Evolutionary conservation across 2,329 filamentous ascomycete genomes (phyloP), one percentile per base, ranked within the genome.

Genomic region (Tetracladium maxilliforme): DNA sequence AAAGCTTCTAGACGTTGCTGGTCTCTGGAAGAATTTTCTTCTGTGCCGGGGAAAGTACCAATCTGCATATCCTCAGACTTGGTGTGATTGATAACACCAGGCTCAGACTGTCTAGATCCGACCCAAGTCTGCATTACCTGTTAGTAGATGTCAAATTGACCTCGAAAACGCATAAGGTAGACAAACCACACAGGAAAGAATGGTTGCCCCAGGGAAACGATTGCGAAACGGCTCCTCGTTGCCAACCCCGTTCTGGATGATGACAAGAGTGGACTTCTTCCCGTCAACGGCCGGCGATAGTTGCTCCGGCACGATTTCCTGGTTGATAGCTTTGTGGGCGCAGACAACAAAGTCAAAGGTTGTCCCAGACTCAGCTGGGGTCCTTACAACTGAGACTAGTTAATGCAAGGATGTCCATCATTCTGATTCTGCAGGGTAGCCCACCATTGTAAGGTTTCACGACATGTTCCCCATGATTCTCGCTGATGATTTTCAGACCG

Each of bases 211-310:
- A 0, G 65, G 64, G 33, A 65, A 74, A 0, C 45, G 42, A 1
- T 39, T 34, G 0, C 44, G 36, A 25, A 69, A 70, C 10, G 64
- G 58, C 7, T 62, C 53, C 38, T 75, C 70, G 30, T 72, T 70
- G 2, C 54, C 58, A 19, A 74, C 61, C 1, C 70, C 70, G 34
- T 74, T 74, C 32, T 75, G 69, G 10, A 71, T 56, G 1, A 75
- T 56, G 6, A 67, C 64, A 20, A 74, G 61, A 0, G 59, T 55
- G 0, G 66, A 71, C 27, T 23, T 48, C 12, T 26, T 24, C 9
- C 38, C 39, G 6, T 54, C 49, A 2, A 64, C 42, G 32, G 43
- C 35, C 33, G 50, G 38, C 9, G 33, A 33, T 18, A 54, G 37
- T 19, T 39, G 30, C 4, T 43, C 37, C 4, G 55, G 50, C 1